phyloP scores from a whole-genome alignment of 148 eudicot genomes.

The Mesembryanthemum crystallinum region DNA sequence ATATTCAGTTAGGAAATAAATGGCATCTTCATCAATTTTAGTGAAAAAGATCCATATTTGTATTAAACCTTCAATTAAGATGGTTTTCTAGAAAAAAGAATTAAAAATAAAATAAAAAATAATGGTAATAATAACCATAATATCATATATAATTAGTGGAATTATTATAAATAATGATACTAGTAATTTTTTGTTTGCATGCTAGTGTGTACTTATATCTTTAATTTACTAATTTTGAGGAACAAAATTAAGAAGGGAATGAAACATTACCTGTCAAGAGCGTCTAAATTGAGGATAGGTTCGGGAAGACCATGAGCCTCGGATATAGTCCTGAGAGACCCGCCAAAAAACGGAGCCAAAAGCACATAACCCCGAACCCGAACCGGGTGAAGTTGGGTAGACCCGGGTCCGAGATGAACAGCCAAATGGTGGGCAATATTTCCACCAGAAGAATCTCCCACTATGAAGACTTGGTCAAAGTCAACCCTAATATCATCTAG shows the following conservation, averaged over 20 bases:
- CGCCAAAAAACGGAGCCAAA: conserved; percentile 72
- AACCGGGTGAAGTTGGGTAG: conserved; percentile 37
- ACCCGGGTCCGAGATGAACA: conserved; percentile 41
- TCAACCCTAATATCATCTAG: conserved; percentile 37
- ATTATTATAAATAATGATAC: too few species aligned
- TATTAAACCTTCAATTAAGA: too few species aligned
- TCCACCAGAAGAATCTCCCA: conserved; percentile 85
- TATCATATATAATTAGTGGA: too few species aligned
- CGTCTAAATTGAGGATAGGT: conserved; percentile 40
- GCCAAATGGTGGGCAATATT: conserved; percentile 81
- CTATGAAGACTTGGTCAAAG: conserved; percentile 49
- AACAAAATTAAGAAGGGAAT: neutral
- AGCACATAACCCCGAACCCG: conserved; percentile 57
- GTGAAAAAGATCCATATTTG: too few species aligned
- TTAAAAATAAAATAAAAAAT: too few species aligned
- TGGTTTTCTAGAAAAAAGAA: too few species aligned
- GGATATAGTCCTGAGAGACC: conserved; percentile 54
- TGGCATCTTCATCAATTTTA: too few species aligned
- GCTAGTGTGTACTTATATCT: too few species aligned
- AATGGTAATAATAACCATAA: too few species aligned
- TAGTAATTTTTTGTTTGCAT: too few species aligned
- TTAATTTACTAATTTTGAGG: neutral
- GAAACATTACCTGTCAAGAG: conserved; percentile 52
- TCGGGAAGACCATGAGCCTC: conserved; percentile 56
- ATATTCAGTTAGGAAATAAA: too few species aligned